These are phyloP conservation scores for Cornus kousa DNA, from an alignment of 148 eudicot genomes.

Conservation along the genomic window DNA sequence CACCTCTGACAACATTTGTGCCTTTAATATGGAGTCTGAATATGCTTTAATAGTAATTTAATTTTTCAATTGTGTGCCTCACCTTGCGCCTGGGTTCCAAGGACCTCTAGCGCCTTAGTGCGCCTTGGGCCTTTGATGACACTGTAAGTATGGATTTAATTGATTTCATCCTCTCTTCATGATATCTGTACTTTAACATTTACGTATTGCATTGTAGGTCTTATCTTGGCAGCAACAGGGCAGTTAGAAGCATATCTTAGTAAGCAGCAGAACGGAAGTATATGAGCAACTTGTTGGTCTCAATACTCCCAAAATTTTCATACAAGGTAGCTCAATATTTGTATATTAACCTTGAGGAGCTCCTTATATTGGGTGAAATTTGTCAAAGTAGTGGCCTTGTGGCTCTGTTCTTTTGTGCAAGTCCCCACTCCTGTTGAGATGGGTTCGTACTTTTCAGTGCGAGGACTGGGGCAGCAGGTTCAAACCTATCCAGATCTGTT, in stretches of 20 bases:
- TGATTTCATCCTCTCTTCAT: not conserved
- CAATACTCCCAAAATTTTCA: not conserved
- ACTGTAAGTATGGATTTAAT: not conserved
- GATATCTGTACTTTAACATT: not conserved
- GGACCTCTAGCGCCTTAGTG: no score
- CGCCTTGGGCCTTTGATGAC: no score
- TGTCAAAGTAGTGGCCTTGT: not conserved
- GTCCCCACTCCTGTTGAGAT: not conserved
- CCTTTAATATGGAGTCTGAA: no score
- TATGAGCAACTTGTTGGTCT: constrained; percentile 18
- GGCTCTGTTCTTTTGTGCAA: not conserved
- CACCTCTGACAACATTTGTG: no score
- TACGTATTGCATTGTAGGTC: constrained; percentile 46
- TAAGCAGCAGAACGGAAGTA: constrained; percentile 62
- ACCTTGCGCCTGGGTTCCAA: no score
- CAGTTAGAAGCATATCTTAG: constrained; percentile 46
- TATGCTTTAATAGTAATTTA: no score
- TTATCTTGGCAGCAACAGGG: constrained; percentile 82
- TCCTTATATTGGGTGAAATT: not conserved
- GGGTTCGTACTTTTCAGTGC: not conserved
- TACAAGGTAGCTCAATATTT: constrained; percentile 13
- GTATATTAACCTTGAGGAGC: not conserved
- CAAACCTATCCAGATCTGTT: no score
- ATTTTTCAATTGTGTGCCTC: no score
- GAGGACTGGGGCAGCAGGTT: no score